Evolutionary conservation across 768 basidiomycete genomes (phyloP), one percentile per base, ranked within the genome.

Genomic region (Gymnopilus dilepis): DNA sequence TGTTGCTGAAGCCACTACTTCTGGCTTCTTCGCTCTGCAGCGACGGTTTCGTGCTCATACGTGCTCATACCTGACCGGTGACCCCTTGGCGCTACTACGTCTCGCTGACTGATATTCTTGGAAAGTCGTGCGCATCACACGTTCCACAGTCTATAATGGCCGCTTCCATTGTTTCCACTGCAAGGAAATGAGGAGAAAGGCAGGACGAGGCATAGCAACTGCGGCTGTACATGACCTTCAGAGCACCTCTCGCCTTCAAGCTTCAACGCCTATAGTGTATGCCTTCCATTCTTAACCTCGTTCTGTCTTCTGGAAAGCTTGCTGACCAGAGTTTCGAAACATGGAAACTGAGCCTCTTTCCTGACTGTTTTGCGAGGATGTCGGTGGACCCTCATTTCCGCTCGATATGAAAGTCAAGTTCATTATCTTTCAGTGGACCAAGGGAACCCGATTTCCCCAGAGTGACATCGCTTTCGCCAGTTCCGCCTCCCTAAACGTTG

Each of bases 371-470:
- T 30, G 47, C 19, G 47, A 48, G 47, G 8, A 31, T 2, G 47
- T 50, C 47, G 47, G 47, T 19, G 26, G 31, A 30, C 31, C 30
- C 47, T 50, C 47, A 50, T 50, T 50, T 50, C 47, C 47, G 47
- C 47, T 50, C 30, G 6, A 17, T 17, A 50, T 31, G n/a, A 31
- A 19, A 9, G 34, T 34, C 15, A n/a, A 31, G 28, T 15, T 50
- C 17, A 30, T 5, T 50, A 19, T 30, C 28, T 50, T 30, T 7
- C n/a, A 17, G 28, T 17, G 3, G 19, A 50, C 7, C 26, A 47
- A 12, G 11, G 4, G 9, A 11, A 15, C 9, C 47, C 47, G 17
- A 50, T 7, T 50, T 50, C 47, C 28, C 47, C 47, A 50, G 47
- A n/a, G 2, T 19, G n/a, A 28, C 47, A 50, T 50, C 28, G 47